A percentile compares a stretch with the other conserved stretches of the same genome.
Evolutionary conservation across 495 filamentous ascomycete genomes (phyloP).

Genomic region (Echria macrotheca): DNA sequence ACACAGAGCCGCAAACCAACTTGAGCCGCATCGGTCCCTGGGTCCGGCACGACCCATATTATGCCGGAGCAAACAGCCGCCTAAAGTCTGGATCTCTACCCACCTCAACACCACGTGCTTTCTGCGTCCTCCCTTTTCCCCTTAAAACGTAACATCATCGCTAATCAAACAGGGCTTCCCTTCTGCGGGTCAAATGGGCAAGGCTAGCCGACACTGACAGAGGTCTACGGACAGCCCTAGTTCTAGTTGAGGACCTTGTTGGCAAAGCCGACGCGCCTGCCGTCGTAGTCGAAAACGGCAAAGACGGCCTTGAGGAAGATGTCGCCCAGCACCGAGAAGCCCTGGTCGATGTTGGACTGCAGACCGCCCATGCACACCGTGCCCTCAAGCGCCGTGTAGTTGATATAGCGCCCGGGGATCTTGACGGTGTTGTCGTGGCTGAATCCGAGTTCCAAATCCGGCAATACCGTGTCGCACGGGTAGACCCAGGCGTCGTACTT

Average conservation of each 20-base stretch:
- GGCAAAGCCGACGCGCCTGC: slow-evolving; percentile 60
- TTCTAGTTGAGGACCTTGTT: too few species aligned
- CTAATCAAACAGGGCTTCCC: too few species aligned
- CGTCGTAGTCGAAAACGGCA: slow-evolving; percentile 67
- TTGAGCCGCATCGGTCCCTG: neutral
- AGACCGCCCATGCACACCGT: slow-evolving; percentile 63
- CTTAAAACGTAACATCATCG: slow-evolving; percentile 2
- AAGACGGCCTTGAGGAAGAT: slow-evolving; percentile 71
- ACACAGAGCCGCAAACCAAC: too few species aligned
- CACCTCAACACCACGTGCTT: neutral
- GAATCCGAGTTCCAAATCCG: slow-evolving; percentile 46
- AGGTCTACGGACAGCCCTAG: too few species aligned
- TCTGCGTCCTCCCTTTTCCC: too few species aligned
- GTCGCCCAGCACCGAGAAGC: slow-evolving; percentile 64
- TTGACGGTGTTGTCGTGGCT: slow-evolving; percentile 52
- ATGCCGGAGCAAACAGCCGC: neutral
- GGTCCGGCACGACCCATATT: too few species aligned
- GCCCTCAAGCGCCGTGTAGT: slow-evolving; percentile 52
- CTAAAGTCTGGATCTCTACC: neutral
- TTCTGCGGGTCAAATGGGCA: too few species aligned
- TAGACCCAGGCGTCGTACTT: slow-evolving; percentile 57
- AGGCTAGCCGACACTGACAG: too few species aligned
- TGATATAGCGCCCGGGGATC: slow-evolving; percentile 64
- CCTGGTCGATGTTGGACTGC: slow-evolving; percentile 52
- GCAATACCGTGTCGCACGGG: slow-evolving; percentile 54